Conservation (phyloP, 2,329 filamentous ascomycete species). For the Venturia pyrina region DNA sequence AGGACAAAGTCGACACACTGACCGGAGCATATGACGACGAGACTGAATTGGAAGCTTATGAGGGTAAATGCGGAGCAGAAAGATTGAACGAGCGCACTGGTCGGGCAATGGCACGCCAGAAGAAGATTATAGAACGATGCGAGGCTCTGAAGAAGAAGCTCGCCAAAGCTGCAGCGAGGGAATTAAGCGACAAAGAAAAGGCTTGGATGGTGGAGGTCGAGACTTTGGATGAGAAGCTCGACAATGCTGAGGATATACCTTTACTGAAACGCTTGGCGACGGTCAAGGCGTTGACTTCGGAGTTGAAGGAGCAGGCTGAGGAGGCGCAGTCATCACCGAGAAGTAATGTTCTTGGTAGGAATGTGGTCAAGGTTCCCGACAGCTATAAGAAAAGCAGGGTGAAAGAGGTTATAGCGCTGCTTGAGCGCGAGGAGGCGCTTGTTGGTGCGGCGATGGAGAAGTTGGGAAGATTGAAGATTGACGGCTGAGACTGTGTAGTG, state of each 20-base stretch:
- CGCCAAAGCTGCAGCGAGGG: constrained; percentile 37
- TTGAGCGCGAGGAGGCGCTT: constrained; percentile 57
- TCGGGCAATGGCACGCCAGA: constrained; percentile 42
- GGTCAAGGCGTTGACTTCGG: constrained; percentile 43
- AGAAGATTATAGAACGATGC: constrained; percentile 47
- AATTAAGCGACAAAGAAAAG: constrained; percentile 54
- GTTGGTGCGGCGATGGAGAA: constrained; percentile 57
- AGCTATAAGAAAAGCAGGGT: constrained; percentile 55
- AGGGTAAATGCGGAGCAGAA: constrained; percentile 36
- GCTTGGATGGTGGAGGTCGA: constrained; percentile 49
- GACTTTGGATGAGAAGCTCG: constrained; percentile 30
- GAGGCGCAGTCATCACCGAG: constrained; percentile 18
- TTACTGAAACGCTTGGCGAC: constrained; percentile 49
- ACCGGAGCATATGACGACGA: constrained; percentile 49
- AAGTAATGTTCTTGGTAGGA: constrained; percentile 15
- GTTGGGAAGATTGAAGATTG: constrained; percentile 43
- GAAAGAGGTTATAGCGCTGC: constrained; percentile 50
- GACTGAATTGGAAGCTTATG: constrained; percentile 30
- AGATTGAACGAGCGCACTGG: constrained; percentile 51
- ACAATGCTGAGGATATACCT: constrained; percentile 21
- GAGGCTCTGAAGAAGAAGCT: constrained; percentile 47
- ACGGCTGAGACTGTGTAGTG: neutral
- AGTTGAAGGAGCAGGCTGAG: constrained; percentile 43
- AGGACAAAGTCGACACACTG: constrained; percentile 55
- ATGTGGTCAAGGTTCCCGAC: constrained; percentile 43